Evolutionary conservation across 345 rosid genomes (phyloP).

Genomic region (Eucalyptus curtisii): DNA sequence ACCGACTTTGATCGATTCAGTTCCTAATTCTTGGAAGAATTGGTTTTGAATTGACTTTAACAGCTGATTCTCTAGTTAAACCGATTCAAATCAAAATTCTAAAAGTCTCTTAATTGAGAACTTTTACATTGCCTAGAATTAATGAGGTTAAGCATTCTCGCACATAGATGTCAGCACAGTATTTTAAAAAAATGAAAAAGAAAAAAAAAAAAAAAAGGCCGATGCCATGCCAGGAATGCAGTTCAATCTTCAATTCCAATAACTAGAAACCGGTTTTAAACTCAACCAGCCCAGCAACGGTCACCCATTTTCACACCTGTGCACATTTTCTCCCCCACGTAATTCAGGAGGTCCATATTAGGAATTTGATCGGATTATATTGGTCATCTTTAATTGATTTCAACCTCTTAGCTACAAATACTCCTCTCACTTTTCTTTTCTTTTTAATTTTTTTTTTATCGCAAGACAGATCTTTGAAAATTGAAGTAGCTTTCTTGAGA

Average conservation of each 20-base stretch:
- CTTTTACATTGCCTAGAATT: background rate
- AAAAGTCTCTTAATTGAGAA: background rate
- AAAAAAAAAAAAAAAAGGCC: background rate
- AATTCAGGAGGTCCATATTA: background rate
- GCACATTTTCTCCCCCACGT: background rate
- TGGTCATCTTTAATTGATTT: background rate
- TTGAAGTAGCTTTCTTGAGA: background rate
- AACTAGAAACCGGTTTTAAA: background rate
- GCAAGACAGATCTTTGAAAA: background rate
- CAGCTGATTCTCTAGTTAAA: rapidly evolving
- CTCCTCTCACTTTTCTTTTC: background rate
- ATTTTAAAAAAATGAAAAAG: background rate
- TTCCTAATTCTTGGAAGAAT: background rate
- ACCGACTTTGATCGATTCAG: background rate
- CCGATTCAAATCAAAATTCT: background rate
- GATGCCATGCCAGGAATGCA: rapidly evolving
- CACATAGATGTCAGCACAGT: background rate
- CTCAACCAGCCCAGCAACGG: rapidly evolving
- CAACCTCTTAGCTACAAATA: background rate
- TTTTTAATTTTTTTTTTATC: too few relatives aligned
- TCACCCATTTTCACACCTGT: background rate
- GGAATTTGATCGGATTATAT: background rate
- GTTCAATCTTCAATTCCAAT: background rate
- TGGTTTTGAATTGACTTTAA: background rate
- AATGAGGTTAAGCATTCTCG: background rate